Conservation (phyloP, 495 filamentous ascomycete genomes). For the Neurospora sp. region DNA sequence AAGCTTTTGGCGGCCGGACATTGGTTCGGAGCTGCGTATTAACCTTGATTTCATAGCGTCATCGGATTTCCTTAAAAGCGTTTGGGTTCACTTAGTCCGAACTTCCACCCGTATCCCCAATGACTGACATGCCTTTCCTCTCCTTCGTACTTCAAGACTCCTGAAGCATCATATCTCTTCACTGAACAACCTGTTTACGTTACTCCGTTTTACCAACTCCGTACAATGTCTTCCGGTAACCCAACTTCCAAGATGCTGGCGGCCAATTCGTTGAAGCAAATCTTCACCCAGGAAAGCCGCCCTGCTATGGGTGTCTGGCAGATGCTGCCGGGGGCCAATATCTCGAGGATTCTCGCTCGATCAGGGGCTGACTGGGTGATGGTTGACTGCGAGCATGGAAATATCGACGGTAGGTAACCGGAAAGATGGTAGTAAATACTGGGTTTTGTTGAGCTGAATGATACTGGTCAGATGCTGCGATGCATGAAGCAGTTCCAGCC, state of each 20-base stretch:
- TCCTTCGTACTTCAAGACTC: not conserved
- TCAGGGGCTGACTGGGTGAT: constrained; percentile 65
- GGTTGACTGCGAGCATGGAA: constrained; percentile 71
- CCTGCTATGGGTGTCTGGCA: constrained; percentile 61
- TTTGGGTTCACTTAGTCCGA: not conserved
- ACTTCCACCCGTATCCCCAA: not conserved
- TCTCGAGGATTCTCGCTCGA: constrained; percentile 56
- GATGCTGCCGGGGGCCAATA: constrained; percentile 64
- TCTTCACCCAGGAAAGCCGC: constrained; percentile 43
- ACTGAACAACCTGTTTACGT: not conserved
- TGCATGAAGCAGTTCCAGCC: constrained; percentile 75
- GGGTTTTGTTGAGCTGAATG: not conserved
- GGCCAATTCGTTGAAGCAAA: constrained; percentile 52
- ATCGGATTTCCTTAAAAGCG: not conserved
- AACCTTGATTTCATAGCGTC: not conserved
- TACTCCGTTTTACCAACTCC: not conserved
- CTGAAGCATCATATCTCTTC: not conserved
- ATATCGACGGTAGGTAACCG: constrained; percentile 52
- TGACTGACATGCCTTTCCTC: not conserved
- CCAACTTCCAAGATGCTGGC: constrained; percentile 44
- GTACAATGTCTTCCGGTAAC: constrained; percentile 6
- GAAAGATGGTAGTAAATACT: not conserved
- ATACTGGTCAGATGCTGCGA: constrained; percentile 48
- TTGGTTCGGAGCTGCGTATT: not conserved
- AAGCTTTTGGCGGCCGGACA: not conserved